These are phyloP conservation scores for Auriscalpium vulgare DNA, from an alignment of 768 basidiomycete species.

Conservation along the genomic window DNA sequence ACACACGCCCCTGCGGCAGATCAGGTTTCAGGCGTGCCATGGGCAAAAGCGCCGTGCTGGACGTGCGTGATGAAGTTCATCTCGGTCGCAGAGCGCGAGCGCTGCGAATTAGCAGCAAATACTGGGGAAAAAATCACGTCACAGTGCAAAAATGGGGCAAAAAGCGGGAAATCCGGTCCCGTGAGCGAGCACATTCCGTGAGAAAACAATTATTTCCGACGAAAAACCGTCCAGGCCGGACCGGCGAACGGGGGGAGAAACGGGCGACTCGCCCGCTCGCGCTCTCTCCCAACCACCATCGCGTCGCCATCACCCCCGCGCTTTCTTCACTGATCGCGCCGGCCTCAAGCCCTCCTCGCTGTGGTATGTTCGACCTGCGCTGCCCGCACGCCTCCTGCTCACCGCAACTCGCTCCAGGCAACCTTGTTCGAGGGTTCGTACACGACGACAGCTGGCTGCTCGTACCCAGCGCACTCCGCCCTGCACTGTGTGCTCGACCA, in stretches of 20 bases:
- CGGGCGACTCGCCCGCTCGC: neutral
- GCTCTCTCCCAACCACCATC: neutral
- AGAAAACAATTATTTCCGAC: no score
- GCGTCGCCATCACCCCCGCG: neutral
- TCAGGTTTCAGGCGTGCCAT: no score
- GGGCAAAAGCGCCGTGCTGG: no score
- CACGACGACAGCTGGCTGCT: neutral
- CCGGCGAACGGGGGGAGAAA: neutral
- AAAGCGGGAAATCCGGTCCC: no score
- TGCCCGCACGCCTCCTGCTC: neutral
- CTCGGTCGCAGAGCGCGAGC: no score
- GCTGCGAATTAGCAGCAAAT: no score
- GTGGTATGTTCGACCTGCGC: neutral
- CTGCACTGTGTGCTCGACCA: slow-evolving; percentile 14
- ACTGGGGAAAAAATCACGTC: no score
- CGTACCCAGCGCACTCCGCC: neutral
- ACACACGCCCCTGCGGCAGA: no score
- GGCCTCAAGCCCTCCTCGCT: neutral
- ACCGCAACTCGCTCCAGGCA: neutral
- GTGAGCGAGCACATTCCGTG: no score
- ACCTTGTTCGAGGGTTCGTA: neutral
- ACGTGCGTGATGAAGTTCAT: no score
- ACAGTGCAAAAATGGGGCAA: no score
- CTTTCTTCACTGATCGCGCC: neutral
- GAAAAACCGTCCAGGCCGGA: neutral